Base-by-base conservation (phyloP, 2,329 filamentous ascomycete genomes). In the Daldinia sp. region DNA sequence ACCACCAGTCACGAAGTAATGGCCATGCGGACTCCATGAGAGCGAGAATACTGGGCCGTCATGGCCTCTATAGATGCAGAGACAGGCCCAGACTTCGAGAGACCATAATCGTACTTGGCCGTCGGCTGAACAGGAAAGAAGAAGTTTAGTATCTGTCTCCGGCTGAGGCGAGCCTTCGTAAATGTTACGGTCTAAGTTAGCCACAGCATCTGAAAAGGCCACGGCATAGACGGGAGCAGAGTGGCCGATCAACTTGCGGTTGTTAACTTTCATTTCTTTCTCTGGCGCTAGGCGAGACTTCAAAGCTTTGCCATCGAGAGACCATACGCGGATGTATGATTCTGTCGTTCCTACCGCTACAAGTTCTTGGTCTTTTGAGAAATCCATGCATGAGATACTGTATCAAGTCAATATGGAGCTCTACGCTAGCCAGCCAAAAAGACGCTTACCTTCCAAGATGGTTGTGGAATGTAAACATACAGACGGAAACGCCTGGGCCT, bases 401-500 rank as follows among this genome's bases (percentile, higher is more conserved):
- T 23, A 39, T 56, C 6, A 26, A 54, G 67, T 63, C 60, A 67
- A 68, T 48, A 18, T 39, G 2, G 37, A 60, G 15, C 13, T 6
- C 12, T 13, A 51, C 9, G 9, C 12, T 6, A 54, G 37, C n/a
- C 26, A 10, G 9, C 48, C 1, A 30, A 37, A 28, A 37, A 4
- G 12, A 41, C 39, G 79, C 88, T 83, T 82, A 94, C 93, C 89
- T 92, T 80, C 97, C 94, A 70, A 94, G 90, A 0, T 93, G 97
- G 80, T 99, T 99, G 83, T 99, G 96, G 77, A 98, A 97, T 0
- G 96, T 99, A 79, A 97, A 98, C 92, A 98, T 98, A 84, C 93
- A 96, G 26, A 97, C 91, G 75, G 94, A 97, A 67, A 98, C 86
- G 28, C 90, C 90, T 61, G 93, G 89, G 13, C 94, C 93, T 57